A percentile compares a stretch with the other conserved stretches of the same genome.
Conservation (phyloP, 257 asterid genomes). For the Solanum tarapatanum region DNA sequence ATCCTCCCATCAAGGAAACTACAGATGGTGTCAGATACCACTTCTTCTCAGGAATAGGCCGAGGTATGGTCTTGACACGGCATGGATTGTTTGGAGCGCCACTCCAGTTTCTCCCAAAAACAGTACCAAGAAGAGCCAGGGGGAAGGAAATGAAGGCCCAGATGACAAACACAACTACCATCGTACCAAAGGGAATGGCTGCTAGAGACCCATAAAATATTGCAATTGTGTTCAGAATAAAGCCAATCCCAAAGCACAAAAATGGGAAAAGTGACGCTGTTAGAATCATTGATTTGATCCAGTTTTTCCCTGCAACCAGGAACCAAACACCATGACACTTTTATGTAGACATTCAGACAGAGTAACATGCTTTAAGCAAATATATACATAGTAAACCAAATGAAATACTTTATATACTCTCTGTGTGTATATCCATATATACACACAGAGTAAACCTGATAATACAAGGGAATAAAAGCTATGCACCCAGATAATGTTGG, state of each 20-base stretch:
- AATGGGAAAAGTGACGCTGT: conserved; percentile 57
- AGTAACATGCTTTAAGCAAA: background rate
- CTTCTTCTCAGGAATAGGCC: conserved; percentile 86
- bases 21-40: conserved; percentile 57
- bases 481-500: background rate
- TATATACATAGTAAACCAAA: background rate
- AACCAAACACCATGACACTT: background rate
- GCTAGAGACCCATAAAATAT: conserved; percentile 61
- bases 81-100: conserved; percentile 64
- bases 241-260: conserved; percentile 55
- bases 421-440: background rate
- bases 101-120: conserved; percentile 54
- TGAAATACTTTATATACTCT: background rate
- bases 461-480: background rate
- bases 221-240: conserved; percentile 54
- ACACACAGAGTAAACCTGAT: background rate
- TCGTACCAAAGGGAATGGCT: conserved; percentile 60
- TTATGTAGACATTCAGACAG: background rate
- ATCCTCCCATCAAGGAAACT: conserved; percentile 58
- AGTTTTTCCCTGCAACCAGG: conserved; percentile 36
- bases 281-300: conserved; percentile 55
- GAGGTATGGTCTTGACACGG: conserved; percentile 63
- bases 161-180: conserved; percentile 49
- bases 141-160: conserved; percentile 63
- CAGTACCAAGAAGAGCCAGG: conserved; percentile 49